Conservation (phyloP, 1,139 yeast species). For the Yamadazyma taylorii region DNA sequence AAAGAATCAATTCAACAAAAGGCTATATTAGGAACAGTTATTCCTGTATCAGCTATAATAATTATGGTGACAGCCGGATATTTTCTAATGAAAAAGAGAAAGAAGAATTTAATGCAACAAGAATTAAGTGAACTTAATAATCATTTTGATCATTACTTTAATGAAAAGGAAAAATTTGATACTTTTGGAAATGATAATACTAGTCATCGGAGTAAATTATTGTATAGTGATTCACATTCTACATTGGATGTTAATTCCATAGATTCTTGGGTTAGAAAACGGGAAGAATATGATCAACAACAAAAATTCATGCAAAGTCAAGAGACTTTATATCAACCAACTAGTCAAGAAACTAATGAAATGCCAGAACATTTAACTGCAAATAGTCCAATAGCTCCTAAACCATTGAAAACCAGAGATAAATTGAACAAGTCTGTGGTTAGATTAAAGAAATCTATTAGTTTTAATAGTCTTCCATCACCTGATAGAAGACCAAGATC, state of each 20-base stretch:
- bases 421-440: conserved; percentile 26
- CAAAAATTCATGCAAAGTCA: conserved; percentile 19
- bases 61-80: conserved; percentile 19
- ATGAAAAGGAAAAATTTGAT: conserved; percentile 10
- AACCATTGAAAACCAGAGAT: conserved; percentile 16
- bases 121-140: conserved; percentile 34
- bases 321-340: conserved; percentile 13
- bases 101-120: conserved; percentile 18
- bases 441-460: conserved; percentile 23
- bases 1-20: conserved; percentile 20
- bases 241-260: conserved; percentile 37
- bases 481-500: conserved; percentile 12
- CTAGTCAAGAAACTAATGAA: conserved; percentile 22
- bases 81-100: conserved; percentile 22
- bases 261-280: conserved; percentile 53
- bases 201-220: conserved; percentile 3
- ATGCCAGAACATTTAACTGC: conserved; percentile 14
- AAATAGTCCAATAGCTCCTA: conserved; percentile 12
- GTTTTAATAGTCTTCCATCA: conserved; percentile 16
- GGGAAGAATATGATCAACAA: conserved; percentile 48
- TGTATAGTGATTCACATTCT: conserved; percentile 42
- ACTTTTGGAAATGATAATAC: conserved; percentile 1
- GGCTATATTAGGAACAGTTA: conserved; percentile 38
- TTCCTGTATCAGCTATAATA: conserved; percentile 30
- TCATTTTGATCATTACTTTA: conserved; percentile 32